A percentile compares a stretch with the other conserved stretches of the same genome.
Conservation (phyloP, 306 rosid species). For the Citrullus colocynthis region DNA sequence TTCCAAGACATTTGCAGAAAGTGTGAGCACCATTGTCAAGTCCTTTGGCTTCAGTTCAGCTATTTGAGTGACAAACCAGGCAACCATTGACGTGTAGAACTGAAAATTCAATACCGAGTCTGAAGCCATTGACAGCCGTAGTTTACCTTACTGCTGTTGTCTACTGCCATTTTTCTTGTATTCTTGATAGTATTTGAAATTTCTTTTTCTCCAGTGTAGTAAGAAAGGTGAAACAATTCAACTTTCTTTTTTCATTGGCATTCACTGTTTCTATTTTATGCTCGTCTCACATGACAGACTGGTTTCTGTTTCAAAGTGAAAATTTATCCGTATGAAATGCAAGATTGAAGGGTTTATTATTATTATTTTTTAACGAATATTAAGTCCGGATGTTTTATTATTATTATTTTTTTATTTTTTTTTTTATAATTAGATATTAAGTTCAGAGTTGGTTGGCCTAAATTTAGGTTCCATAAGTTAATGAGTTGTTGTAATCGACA, state of each 20-base stretch:
- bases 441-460: neutral
- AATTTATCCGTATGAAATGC: neutral
- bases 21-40: constrained; percentile 84
- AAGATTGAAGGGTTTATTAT: too few relatives aligned
- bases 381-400: too few relatives aligned
- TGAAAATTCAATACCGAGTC: neutral
- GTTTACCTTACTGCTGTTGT: neutral
- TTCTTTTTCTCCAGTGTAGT: neutral
- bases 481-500: too few relatives aligned
- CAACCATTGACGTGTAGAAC: neutral
- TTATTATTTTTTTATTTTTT: too few relatives aligned
- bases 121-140: neutral
- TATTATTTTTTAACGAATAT: too few relatives aligned
- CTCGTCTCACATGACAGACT: neutral
- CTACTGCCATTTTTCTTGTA: neutral
- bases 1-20: constrained; percentile 75
- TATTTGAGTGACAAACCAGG: constrained; percentile 20
- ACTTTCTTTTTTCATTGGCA: too few relatives aligned
- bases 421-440: too few relatives aligned
- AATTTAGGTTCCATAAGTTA: neutral
- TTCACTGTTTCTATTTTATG: neutral
- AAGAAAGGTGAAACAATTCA: neutral
- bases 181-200: neutral
- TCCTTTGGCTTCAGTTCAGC: constrained; percentile 70
- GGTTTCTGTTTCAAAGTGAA: neutral